A percentile compares a stretch with the other conserved stretches of the same genome.
phyloP scores from a whole-genome alignment of 768 basidiomycete species.

The Suillus plorans region DNA sequence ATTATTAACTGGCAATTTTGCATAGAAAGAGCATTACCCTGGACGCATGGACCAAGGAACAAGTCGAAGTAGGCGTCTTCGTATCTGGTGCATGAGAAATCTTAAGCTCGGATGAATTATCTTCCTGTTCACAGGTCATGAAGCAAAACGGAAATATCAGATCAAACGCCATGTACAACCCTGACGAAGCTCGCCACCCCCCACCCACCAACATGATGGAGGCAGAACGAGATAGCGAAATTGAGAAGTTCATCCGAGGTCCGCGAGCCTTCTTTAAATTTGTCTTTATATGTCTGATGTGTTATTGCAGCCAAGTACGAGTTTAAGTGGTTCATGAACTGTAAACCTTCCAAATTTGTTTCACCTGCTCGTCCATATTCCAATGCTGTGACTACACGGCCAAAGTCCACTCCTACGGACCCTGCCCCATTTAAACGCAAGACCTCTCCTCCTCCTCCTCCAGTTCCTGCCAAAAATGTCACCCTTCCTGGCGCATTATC shows the following conservation, averaged over 20 bases:
- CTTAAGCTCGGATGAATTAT: slow-evolving; percentile 14
- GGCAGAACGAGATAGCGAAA: slow-evolving; percentile 80
- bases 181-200: slow-evolving; percentile 78
- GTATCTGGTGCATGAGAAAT: slow-evolving; percentile 8
- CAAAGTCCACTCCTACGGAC: slow-evolving; percentile 18
- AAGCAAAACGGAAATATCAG: slow-evolving; percentile 76
- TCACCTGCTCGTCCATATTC: slow-evolving; percentile 40
- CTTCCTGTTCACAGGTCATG: slow-evolving; percentile 56
- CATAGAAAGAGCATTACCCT: slow-evolving; percentile 85
- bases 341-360: slow-evolving; percentile 45
- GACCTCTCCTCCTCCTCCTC: slow-evolving; percentile 25
- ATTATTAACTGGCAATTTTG: slow-evolving; percentile 7
- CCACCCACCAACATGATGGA: slow-evolving; percentile 81
- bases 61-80: slow-evolving; percentile 65
- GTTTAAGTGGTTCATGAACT: slow-evolving; percentile 64
- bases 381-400: slow-evolving; percentile 19
- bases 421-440: slow-evolving; percentile 14
- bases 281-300: not conserved
- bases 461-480: slow-evolving; percentile 26
- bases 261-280: slow-evolving; percentile 23
- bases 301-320: slow-evolving; percentile 73
- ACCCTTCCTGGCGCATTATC: slow-evolving; percentile 19
- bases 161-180: slow-evolving; percentile 79
- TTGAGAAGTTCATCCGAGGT: slow-evolving; percentile 90
- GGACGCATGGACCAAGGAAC: slow-evolving; percentile 87